Percentiles rank a stretch among this genome's conserved stretches.
Evolutionary conservation across 352 stramenopile genomes (phyloP).

Genomic region (Phytophthora melonis): DNA sequence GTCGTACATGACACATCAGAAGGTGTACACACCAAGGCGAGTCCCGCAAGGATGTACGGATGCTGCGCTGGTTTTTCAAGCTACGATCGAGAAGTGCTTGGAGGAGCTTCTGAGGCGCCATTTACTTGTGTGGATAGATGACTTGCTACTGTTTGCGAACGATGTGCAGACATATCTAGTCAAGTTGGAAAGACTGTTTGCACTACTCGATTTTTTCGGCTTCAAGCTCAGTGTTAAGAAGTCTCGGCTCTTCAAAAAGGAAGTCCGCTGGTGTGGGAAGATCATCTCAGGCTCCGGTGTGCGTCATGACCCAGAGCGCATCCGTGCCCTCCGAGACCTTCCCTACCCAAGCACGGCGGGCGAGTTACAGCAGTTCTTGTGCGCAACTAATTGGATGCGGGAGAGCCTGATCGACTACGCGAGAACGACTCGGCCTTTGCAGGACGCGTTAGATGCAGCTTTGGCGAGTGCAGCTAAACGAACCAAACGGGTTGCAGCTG

Average conservation of each 20-base stretch:
- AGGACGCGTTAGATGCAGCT: neutral
- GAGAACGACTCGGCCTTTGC: neutral
- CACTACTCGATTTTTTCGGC: too few species aligned
- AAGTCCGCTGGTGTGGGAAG: neutral
- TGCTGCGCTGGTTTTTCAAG: conserved; percentile 9
- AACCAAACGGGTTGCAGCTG: neutral
- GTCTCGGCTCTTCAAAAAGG: neutral
- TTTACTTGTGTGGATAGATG: conserved; percentile 3
- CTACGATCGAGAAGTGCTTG: conserved; percentile 6
- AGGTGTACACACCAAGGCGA: conserved; percentile 1
- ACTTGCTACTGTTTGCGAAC: neutral
- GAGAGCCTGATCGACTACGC: neutral
- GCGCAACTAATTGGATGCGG: neutral
- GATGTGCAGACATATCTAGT: neutral
- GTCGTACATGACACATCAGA: conserved; percentile 36
- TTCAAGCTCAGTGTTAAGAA: neutral
- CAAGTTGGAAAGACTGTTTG: too few species aligned
- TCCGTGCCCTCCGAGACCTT: neutral
- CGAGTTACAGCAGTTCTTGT: neutral
- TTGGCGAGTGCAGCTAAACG: neutral
- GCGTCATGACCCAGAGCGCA: neutral
- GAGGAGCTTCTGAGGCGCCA: conserved; percentile 7
- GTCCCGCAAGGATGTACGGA: conserved; percentile 9
- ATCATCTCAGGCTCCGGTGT: neutral
- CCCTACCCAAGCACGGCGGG: neutral